Percentiles rank a stretch among this genome's conserved stretches.
These are phyloP conservation scores for Lentinula aciculospora DNA, from an alignment of 768 basidiomycete genomes.

Conservation along the genomic window DNA sequence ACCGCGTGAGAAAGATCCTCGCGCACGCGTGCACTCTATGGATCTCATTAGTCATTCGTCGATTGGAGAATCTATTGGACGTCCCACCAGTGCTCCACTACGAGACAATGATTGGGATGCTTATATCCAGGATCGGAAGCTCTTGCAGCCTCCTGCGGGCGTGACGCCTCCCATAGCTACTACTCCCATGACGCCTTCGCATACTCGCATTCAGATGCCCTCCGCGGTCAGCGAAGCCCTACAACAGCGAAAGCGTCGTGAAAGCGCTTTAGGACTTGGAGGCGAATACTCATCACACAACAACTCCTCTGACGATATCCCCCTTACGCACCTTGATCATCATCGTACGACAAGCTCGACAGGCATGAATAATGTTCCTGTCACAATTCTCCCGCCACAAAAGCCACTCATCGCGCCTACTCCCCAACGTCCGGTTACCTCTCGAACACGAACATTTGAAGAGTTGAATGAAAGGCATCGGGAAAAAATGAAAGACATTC, in stretches of 20 bases:
- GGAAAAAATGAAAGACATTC: constrained; percentile 76
- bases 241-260: constrained; percentile 62
- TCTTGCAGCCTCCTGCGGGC: constrained; percentile 79
- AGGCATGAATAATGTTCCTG: constrained; percentile 25
- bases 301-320: constrained; percentile 45
- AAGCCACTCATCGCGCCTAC: constrained; percentile 36
- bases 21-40: constrained; percentile 67
- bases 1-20: constrained; percentile 64
- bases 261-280: constrained; percentile 54
- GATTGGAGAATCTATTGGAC: constrained; percentile 50
- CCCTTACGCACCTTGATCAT: constrained; percentile 28
- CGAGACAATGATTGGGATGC: constrained; percentile 80
- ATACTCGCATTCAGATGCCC: constrained; percentile 50
- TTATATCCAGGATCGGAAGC: constrained; percentile 79
- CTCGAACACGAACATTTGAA: constrained; percentile 75
- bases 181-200: constrained; percentile 32
- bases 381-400: constrained; percentile 44
- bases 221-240: constrained; percentile 74
- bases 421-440: constrained; percentile 42
- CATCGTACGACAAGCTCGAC: constrained; percentile 22
- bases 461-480: constrained; percentile 83
- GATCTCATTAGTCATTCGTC: constrained; percentile 48
- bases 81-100: constrained; percentile 71
- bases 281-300: constrained; percentile 26
- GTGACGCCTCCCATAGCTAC: constrained; percentile 74